phyloP scores from a whole-genome alignment of 106 monocot species.

The Agapanthus africanus region DNA sequence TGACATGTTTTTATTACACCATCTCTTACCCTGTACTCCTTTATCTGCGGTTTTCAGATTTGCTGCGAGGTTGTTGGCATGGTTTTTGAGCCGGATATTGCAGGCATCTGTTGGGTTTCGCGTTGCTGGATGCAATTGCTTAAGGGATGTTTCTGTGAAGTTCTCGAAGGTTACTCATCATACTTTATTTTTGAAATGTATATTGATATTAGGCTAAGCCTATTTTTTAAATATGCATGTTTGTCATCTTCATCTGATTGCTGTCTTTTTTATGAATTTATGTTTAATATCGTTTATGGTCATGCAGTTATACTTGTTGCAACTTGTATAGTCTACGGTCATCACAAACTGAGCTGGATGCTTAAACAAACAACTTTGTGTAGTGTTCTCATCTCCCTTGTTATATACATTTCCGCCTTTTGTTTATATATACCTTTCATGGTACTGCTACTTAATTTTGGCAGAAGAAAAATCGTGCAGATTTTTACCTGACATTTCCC shows the following conservation, averaged over 20 bases:
- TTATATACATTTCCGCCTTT: not conserved
- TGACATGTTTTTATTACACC: not conserved
- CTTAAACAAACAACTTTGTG: not conserved
- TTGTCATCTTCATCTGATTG: conserved; percentile 2
- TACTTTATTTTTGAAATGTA: conserved; percentile 1
- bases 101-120: conserved; percentile 54
- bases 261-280: not conserved
- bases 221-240: not conserved
- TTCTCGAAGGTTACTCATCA: conserved; percentile 44
- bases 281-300: not conserved
- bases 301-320: no score
- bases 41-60: conserved; percentile 31
- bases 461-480: no score
- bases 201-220: not conserved
- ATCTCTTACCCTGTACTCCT: not conserved
- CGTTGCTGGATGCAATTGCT: conserved; percentile 68
- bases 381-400: not conserved
- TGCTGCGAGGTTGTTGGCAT: conserved; percentile 57
- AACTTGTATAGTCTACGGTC: no score
- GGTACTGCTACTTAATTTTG: no score
- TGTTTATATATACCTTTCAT: no score
- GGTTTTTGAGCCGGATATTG: conserved; percentile 57
- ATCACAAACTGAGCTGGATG: not conserved
- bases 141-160: conserved; percentile 58
- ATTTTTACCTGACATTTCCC: no score